Evolutionary conservation across 2,329 filamentous ascomycete genomes (phyloP), one percentile per base, ranked within the genome.

Genomic region (Hypoxylon sp.): DNA sequence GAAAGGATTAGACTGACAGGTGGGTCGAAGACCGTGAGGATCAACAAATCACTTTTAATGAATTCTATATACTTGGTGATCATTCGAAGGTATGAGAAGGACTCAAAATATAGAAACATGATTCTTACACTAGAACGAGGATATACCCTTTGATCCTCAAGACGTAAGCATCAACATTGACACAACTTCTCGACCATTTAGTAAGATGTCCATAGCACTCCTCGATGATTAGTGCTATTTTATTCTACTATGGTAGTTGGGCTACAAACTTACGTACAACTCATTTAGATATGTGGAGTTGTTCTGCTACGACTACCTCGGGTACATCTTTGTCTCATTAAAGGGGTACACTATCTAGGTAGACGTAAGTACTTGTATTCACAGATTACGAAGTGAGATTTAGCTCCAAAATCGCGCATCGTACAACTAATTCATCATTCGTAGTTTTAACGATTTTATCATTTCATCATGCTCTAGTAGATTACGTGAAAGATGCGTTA

Each of bases 381-480:
- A 14, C 22, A 17, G 13, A 13, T 39, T 33, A 24, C 22, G 14
- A 33, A n/a, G 10, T 35, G 19, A 29, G 11, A 42, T 47, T 35
- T 33, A 48, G 14, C 42, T 48, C n/a, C 5, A 31, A 33, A 17
- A 59, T 17, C 13, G 4, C 26, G 14, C 19, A 14, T 10, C 13
- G 26, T 14, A n/a, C 44, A 31, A 31, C 19, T 50, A 59, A 39
- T 10, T 50, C 44, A 39, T 50, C 11, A 19, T 39, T n/a, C 39
- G 10, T 46, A 53, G 39, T 55, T 66, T 24, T 59, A 55, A 58
- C 14, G 31, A 5, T 54, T 66, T 61, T 67, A 51, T 42, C 52
- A 64, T 70, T 67, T 64, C 66, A 72, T 75, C 73, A 71, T 74
- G 64, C 50, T 70, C 65, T 75, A 63, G 31, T 54, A 67, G 29